Evolutionary conservation across 2,329 filamentous ascomycete genomes (phyloP).

Genomic region (Fusarium zealandicum): DNA sequence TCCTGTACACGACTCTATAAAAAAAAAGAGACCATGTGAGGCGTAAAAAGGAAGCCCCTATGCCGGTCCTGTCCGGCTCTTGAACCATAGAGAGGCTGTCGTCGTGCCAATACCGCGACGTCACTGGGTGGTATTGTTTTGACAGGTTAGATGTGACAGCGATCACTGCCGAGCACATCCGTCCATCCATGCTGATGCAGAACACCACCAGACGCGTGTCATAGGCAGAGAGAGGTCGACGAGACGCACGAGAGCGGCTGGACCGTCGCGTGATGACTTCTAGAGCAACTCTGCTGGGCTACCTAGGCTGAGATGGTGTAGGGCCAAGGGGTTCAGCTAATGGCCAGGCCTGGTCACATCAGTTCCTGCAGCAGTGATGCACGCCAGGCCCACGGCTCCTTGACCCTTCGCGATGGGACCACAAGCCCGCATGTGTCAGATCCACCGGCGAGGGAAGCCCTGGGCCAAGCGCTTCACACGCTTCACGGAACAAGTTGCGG

Average conservation of each 20-base stretch:
- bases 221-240: not conserved
- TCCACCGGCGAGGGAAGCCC: conserved; percentile 28
- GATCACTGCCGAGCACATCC: conserved; percentile 23
- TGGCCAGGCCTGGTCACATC: conserved; percentile 24
- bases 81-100: conserved; percentile 14
- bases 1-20: no score
- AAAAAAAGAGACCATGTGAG: conserved; percentile 12
- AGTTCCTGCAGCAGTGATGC: conserved; percentile 36
- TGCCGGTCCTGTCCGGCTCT: conserved; percentile 19
- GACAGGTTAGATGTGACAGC: conserved; percentile 13
- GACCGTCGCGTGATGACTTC: conserved; percentile 21
- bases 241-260: conserved; percentile 3
- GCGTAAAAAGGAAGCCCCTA: conserved; percentile 24
- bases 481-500: conserved; percentile 19
- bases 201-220: conserved; percentile 5
- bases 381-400: conserved; percentile 17
- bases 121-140: conserved; percentile 29
- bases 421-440: conserved; percentile 35
- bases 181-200: conserved; percentile 18
- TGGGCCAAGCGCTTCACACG: conserved; percentile 21
- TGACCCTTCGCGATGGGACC: conserved; percentile 11
- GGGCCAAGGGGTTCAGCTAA: conserved; percentile 32
- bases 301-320: conserved; percentile 27
- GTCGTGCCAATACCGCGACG: conserved; percentile 22
- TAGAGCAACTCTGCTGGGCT: not conserved